Base-by-base conservation (phyloP, 2,329 filamentous ascomycete genomes). In the Aureobasidium vineae region DNA sequence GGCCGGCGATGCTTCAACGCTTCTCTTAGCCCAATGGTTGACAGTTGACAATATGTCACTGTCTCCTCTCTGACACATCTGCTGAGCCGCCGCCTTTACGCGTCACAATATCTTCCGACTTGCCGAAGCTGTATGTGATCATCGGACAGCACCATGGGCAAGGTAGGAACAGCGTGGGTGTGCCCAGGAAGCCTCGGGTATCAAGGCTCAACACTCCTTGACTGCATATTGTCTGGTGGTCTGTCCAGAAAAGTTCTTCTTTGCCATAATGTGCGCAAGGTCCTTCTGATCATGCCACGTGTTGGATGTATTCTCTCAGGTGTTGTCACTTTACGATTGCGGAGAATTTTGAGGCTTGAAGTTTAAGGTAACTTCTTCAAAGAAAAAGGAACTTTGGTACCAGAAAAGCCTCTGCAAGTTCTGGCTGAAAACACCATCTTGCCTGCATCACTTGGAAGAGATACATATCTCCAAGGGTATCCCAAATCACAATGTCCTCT, bases 81-180 rank as follows among this genome's bases (percentile, higher is more conserved):
- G 28, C n/a, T 49, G 7, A 47, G 57, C 57, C 4, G 41, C 54
- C 54, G 26, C 40, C 38, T 59, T 45, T 31, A 45, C 54, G 54
- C 40, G 40, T 45, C 54, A 40, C 13, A 59, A 56, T 21, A 45
- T 33, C 31, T 19, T 28, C 33, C 43, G 57, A 49, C 57, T n/a
- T 61, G 26, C 57, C 57, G 43, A 47, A 60, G 41, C 11, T 31
- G 56, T 38, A 36, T 23, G 57, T 26, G 57, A 61, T 61, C 57
- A 36, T 47, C 57, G 31, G 31, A 19, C 11, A 61, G 7, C 16
- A 45, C n/a, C 8, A 59, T 33, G 21, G 21, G 10, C 15, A 43
- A 43, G 15, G 40, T 21, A 45, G 33, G 23, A n/a, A 41, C 53
- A 57, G 38, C 54, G 28, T 19, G 21, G 26, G 40, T 38, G 49